A percentile compares a stretch with the other conserved stretches of the same genome.
Evolutionary conservation across 306 rosid genomes (phyloP).

Genomic region (Lupinus albus): DNA sequence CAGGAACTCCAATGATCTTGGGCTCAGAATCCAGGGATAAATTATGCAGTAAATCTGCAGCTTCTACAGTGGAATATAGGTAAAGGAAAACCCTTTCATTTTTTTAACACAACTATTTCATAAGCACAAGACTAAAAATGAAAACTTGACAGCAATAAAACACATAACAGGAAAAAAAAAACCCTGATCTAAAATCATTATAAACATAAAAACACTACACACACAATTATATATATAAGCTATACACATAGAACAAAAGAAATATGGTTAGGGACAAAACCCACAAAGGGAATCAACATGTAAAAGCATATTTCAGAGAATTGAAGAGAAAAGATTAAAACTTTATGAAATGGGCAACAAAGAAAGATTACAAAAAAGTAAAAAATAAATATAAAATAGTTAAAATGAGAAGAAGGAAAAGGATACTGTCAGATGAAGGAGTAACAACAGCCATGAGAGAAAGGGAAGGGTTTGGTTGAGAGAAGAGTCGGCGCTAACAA

Average conservation of each 20-base stretch:
- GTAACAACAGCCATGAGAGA: slow-evolving; percentile 42
- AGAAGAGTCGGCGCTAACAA: slow-evolving; percentile 34
- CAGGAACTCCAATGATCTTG: slow-evolving; percentile 38
- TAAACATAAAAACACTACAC: neutral
- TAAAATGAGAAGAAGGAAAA: slow-evolving; percentile 1
- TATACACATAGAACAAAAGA: too few relatives aligned
- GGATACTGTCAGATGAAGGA: slow-evolving; percentile 50
- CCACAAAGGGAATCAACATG: neutral
- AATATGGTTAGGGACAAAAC: neutral
- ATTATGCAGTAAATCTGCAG: slow-evolving; percentile 53
- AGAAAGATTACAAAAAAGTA: neutral
- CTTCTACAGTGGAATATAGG: slow-evolving; percentile 17
- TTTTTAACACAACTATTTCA: neutral
- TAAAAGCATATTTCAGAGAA: neutral
- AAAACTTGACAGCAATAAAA: neutral
- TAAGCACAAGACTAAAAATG: neutral
- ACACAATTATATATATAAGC: neutral
- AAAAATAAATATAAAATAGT: too few relatives aligned
- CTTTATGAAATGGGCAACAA: neutral
- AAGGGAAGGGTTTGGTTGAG: neutral
- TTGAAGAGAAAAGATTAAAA: slow-evolving; percentile 24
- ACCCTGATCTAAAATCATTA: neutral
- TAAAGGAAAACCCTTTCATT: slow-evolving; percentile 15
- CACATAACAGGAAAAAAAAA: neutral
- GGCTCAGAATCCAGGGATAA: slow-evolving; percentile 50